phyloP scores from a whole-genome alignment of 1,284 basidiomycete genomes.

The Vanrija pseudolonga region DNA sequence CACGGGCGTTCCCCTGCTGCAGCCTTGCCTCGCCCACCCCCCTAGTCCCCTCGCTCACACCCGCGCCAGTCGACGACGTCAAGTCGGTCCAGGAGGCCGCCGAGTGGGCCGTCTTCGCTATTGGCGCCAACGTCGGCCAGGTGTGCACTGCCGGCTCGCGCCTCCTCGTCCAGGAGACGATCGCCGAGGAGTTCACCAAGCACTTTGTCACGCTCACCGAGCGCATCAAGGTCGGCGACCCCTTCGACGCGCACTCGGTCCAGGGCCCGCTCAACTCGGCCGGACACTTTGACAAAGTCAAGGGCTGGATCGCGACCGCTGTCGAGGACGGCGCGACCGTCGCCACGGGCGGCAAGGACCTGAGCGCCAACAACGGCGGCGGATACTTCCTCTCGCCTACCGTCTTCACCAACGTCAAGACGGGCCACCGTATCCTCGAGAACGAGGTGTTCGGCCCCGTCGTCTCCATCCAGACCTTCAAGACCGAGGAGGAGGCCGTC shows the following conservation, averaged over 20 bases:
- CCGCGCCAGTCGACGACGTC: conserved; percentile 14
- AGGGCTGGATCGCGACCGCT: conserved; percentile 82
- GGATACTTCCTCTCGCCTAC: conserved; percentile 40
- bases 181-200: conserved; percentile 74
- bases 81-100: conserved; percentile 18
- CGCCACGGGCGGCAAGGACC: conserved; percentile 65
- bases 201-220: conserved; percentile 63
- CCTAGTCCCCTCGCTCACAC: background rate
- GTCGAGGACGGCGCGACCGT: conserved; percentile 80
- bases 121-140: conserved; percentile 13
- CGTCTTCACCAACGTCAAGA: conserved; percentile 41
- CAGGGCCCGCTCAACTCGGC: conserved; percentile 82
- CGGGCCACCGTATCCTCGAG: conserved; percentile 35
- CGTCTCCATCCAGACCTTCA: conserved; percentile 49
- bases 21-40: too few species aligned
- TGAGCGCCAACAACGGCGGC: conserved; percentile 6
- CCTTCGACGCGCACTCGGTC: conserved; percentile 66
- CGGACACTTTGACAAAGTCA: conserved; percentile 80
- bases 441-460: conserved; percentile 54
- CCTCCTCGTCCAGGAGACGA: conserved; percentile 71
- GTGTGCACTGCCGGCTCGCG: conserved; percentile 47
- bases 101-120: conserved; percentile 25
- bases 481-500: conserved; percentile 53
- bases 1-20: background rate
- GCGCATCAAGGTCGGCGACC: conserved; percentile 64